Conservation (phyloP, 139 green algal genomes). For the Chlorella vulgaris region DNA sequence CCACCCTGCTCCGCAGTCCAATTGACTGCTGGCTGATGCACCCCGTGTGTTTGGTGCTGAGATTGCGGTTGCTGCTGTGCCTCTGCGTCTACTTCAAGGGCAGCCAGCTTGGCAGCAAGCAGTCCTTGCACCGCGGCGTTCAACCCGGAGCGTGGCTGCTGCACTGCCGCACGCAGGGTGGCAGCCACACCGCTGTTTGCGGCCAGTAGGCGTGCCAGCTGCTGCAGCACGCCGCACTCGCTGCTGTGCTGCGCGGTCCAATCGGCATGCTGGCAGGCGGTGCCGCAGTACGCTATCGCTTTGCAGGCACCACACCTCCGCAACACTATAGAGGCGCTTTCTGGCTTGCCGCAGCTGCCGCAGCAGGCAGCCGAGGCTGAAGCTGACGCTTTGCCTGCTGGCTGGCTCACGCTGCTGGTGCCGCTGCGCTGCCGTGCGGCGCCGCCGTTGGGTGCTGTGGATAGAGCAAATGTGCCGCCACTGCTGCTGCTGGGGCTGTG, state of each 20-base stretch:
- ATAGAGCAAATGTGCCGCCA: neutral
- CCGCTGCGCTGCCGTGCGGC: neutral
- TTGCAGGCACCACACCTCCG: conserved; percentile 25
- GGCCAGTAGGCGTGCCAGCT: conserved; percentile 1
- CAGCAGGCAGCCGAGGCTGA: neutral
- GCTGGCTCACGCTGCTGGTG: neutral
- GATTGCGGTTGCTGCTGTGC: neutral
- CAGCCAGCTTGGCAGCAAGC: neutral
- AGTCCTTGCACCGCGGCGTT: neutral
- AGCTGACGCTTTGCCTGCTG: neutral
- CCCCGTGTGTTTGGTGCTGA: neutral
- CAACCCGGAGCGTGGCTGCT: conserved; percentile 4
- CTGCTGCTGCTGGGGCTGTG: neutral
- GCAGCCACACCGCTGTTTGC: neutral
- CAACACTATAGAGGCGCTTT: neutral
- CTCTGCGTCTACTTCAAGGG: neutral
- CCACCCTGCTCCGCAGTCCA: too few species aligned
- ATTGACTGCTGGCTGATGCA: neutral
- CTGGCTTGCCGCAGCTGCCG: conserved; percentile 6
- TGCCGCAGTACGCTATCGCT: conserved; percentile 20
- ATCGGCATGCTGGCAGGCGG: conserved; percentile 13
- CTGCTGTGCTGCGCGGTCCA: conserved; percentile 14
- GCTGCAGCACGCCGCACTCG: conserved; percentile 10
- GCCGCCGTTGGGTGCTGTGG: neutral
- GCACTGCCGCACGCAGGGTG: neutral